These are phyloP conservation scores for Microsporum canis DNA, from an alignment of 2,329 filamentous ascomycete species.

Conservation along the genomic window DNA sequence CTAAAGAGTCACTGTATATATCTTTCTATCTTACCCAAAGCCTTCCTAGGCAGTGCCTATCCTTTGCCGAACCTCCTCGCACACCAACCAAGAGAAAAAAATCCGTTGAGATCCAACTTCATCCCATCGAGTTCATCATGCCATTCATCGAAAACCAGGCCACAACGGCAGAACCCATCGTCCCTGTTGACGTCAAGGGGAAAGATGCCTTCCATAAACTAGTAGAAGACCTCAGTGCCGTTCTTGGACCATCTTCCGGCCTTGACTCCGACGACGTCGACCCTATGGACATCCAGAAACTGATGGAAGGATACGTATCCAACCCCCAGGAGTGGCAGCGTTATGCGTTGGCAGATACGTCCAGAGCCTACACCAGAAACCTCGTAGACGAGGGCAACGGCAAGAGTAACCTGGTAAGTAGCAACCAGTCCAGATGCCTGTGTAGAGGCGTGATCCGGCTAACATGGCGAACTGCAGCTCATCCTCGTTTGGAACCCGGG, in stretches of 20 bases:
- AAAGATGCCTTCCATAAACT: slow-evolving; percentile 52
- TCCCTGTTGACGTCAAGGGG: slow-evolving; percentile 9
- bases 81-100: background rate
- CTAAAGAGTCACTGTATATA: background rate
- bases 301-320: slow-evolving; percentile 67
- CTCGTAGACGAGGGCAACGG: slow-evolving; percentile 83
- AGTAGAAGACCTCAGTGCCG: slow-evolving; percentile 59
- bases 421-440: background rate
- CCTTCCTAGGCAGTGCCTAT: background rate
- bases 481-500: slow-evolving; percentile 83
- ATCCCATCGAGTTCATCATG: background rate
- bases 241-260: slow-evolving; percentile 69
- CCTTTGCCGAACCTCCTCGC: background rate
- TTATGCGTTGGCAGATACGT: slow-evolving; percentile 63
- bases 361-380: slow-evolving; percentile 70
- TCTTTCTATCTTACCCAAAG: background rate
- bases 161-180: slow-evolving; percentile 8
- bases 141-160: slow-evolving; percentile 6
- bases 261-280: slow-evolving; percentile 74
- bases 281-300: slow-evolving; percentile 53
- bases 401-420: slow-evolving; percentile 58
- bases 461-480: slow-evolving; percentile 43
- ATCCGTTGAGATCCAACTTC: background rate
- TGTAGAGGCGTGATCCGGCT: slow-evolving; percentile 11
- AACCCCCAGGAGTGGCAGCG: slow-evolving; percentile 57